Conservation (phyloP, 164 flowering plant species). For the Akebia trifoliata region DNA sequence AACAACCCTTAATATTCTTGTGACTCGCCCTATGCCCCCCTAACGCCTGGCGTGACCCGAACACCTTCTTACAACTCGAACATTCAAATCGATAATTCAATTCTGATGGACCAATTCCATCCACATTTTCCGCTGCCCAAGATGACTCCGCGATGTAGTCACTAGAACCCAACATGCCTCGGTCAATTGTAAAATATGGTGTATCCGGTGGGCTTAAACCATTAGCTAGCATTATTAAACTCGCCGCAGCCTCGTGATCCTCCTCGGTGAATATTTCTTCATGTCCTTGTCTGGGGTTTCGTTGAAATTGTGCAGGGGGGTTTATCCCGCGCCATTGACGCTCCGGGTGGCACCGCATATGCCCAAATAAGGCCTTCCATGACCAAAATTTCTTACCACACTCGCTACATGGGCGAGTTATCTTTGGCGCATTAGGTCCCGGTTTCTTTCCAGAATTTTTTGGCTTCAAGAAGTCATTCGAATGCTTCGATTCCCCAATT, state of each 20-base stretch:
- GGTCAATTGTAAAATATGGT: not conserved
- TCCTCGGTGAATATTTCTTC: conserved; percentile 37
- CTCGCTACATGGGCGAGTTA: conserved; percentile 66
- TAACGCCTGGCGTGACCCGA: conserved; percentile 72
- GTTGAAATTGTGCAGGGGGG: conserved; percentile 51
- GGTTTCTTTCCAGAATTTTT: conserved; percentile 35
- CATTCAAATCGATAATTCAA: conserved; percentile 49
- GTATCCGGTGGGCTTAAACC: conserved; percentile 5
- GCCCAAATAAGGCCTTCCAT: conserved; percentile 87
- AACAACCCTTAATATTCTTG: conserved; percentile 81
- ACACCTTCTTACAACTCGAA: conserved; percentile 79
- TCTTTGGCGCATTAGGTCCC: conserved; percentile 46
- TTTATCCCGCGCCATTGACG: conserved; percentile 93
- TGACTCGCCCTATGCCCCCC: conserved; percentile 80
- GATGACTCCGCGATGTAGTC: too few relatives aligned
- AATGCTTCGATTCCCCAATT: conserved; percentile 1
- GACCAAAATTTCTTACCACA: conserved; percentile 91
- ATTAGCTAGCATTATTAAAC: conserved; percentile 53
- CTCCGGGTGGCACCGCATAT: conserved; percentile 98
- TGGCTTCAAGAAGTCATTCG: conserved; percentile 21
- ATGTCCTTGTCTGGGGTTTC: not conserved
- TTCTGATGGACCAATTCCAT: conserved; percentile 18
- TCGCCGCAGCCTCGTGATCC: conserved; percentile 59
- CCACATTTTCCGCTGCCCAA: not conserved
- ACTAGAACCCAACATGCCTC: too few relatives aligned